These are phyloP conservation scores for Megacollybia marginata DNA, from an alignment of 768 basidiomycete species.

Conservation along the genomic window DNA sequence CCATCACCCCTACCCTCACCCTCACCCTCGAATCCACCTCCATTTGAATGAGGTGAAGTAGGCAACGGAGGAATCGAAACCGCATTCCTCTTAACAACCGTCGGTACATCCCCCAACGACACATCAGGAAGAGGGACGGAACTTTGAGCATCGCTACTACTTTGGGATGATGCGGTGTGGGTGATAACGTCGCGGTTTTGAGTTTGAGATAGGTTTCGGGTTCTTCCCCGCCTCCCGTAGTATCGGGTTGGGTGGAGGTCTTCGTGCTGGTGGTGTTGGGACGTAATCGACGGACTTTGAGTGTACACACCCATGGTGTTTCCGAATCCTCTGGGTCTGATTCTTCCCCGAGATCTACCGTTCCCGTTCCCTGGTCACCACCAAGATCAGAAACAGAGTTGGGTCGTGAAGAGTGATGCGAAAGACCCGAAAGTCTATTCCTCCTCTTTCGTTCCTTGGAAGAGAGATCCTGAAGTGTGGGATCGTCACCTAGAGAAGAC, in stretches of 20 bases:
- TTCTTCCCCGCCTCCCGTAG: not conserved
- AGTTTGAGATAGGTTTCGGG: constrained; percentile 27
- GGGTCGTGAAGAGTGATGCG: no score
- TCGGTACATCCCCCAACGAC: constrained; percentile 42
- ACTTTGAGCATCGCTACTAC: constrained; percentile 88
- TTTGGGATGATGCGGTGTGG: constrained; percentile 94
- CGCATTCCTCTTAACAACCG: no score
- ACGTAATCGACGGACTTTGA: constrained; percentile 42
- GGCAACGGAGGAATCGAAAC: no score
- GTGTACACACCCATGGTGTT: constrained; percentile 90
- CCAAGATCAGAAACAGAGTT: no score
- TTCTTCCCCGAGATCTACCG: constrained; percentile 70
- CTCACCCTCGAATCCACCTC: no score
- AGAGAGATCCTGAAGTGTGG: no score
- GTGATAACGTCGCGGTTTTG: constrained; percentile 79
- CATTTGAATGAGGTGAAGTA: no score
- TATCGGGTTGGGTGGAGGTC: constrained; percentile 7
- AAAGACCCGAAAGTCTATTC: no score
- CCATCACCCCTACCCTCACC: no score
- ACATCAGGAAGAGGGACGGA: constrained; percentile 84
- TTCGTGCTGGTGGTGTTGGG: constrained; percentile 8
- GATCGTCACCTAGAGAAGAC: no score
- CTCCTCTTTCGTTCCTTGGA: no score
- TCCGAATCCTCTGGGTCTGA: constrained; percentile 96
- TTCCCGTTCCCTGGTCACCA: no score